A percentile compares a stretch with the other conserved stretches of the same genome.
Evolutionary conservation across 176 grass and related monocot species (phyloP).

Genomic region (Saccharum officinarum): DNA sequence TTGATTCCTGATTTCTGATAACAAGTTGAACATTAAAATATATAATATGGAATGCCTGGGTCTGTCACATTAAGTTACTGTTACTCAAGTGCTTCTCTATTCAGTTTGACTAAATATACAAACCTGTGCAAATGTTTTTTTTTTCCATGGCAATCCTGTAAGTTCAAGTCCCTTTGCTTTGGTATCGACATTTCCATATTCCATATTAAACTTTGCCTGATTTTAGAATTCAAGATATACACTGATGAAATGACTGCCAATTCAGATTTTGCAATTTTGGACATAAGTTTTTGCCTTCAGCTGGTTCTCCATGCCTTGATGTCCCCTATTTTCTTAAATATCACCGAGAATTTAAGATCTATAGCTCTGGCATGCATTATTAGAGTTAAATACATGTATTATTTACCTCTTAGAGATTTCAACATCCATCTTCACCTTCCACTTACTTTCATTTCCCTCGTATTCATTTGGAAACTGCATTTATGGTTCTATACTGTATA

Average conservation of each 20-base stretch:
- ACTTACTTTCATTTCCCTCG: neutral
- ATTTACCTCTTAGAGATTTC: neutral
- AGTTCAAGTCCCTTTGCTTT: constrained; percentile 1
- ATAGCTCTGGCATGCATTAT: neutral
- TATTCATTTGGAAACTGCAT: neutral
- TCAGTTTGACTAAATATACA: neutral
- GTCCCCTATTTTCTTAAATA: neutral
- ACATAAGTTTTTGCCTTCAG: neutral
- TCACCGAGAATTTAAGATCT: neutral
- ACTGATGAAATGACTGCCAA: neutral
- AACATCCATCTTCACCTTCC: constrained; percentile 6
- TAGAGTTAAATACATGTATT: neutral
- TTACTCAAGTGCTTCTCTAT: neutral
- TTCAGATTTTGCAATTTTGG: neutral
- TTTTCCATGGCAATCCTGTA: neutral
- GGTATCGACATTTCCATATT: constrained; percentile 18
- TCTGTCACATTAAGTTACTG: neutral
- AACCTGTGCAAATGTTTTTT: neutral
- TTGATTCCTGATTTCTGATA: neutral
- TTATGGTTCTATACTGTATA: constrained; percentile 20
- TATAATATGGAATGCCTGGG: neutral
- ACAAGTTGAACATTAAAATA: neutral
- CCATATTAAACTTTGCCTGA: neutral
- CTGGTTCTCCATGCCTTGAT: neutral
- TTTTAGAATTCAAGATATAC: neutral